Base-by-base conservation (phyloP, 139 green algal species). In the Asterochloris erici region DNA sequence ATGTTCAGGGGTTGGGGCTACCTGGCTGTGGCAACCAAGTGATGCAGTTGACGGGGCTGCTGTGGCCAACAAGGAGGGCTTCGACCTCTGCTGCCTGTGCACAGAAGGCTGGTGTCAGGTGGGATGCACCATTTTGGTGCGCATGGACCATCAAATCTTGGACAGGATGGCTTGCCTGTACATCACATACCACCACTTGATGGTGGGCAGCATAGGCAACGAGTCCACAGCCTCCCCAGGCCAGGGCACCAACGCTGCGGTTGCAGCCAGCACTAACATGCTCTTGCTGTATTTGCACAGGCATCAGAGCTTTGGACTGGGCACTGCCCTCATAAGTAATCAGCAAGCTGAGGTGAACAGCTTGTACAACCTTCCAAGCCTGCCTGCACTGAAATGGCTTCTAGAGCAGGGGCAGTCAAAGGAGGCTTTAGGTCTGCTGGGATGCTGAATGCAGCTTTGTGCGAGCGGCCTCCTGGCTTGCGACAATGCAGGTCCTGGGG, bases 1-100 rank as follows among this genome's bases (percentile, higher is more conserved):
- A 77, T 77, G 71, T 38, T 77, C 14, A 17, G 75, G 63, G 10
- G 60, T 70, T 15, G 14, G n/a, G 62, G 81, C 63, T 78, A 89
- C 87, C 89, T 84, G 80, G 21, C 11, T 24, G 16, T 9, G 85
- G 85, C 28, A 96, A 66, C 93, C 94, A 98, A 26, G 79, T 79
- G 69, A 96, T 85, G 75, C 94, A 97, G 85, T 93, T 95, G 13
- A 98, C 93, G 15, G 85, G 77, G 15, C 83, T 88, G 4, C 84
- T 91, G 82, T 97, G 94, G 0, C 95, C 95, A n/a, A 88, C 81
- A 38, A 98, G 77, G 0, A 89, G 92, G 9, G 80, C 83, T 12
- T 91, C 63, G 0, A 96, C 80, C 16, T 85, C 73, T 0, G 87
- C 86, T 38, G 80, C 83, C 89, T 96, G 86, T 84, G 84, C 0